Evolutionary conservation across 192 early-diverging fungal genomes (phyloP), one percentile per base, ranked within the genome.

Genomic region (Gryganskiella cystojenkinii): DNA sequence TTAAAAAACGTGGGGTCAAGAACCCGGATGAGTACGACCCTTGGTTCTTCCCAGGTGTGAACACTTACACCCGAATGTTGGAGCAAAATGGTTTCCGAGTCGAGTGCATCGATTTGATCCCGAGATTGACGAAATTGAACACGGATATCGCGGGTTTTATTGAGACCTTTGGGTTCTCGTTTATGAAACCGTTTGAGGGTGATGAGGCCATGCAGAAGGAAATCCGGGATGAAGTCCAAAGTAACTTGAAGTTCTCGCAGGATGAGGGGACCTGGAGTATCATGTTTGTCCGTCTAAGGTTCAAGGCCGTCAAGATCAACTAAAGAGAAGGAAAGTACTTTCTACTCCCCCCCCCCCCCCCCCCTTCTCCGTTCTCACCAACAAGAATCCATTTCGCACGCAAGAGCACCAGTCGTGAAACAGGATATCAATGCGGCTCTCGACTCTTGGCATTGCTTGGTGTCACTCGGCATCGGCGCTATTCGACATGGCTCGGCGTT

Each of bases 151-250:
- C 61, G 4, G 90, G 90, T 9, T 92, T 89, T 90, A 63, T 91
- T 10, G 82, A 90, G 24, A 90, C 90, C 0, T 91, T 92, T 85
- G 89, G 87, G 3, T 84, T 87, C 51, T n/a, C 81, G 14, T 92
- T 91, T 69, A 58, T 89, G 20, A 68, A 73, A 5, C 71, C 66
- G n/a, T 80, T 91, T 40, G 60, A 67, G 19, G 37, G 33, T 0
- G 50, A 78, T 34, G 69, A 69, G n/a, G 58, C 70, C 3, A 80
- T 82, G 30, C 65, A 60, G 11, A 42, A 49, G 20, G 49, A 20
- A 8, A 70, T 80, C 25, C 59, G 67, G 24, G 58, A 71, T 9
- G 65, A 75, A 59, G 73, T 64, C 4, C 62, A 56, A 46, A 42
- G 35, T 42, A 75, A 67, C 30, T 31, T 71, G 61, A 58, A 28